Base-by-base conservation (phyloP, 805 yeast species). In the Kodamaea kaohsiungensis region DNA sequence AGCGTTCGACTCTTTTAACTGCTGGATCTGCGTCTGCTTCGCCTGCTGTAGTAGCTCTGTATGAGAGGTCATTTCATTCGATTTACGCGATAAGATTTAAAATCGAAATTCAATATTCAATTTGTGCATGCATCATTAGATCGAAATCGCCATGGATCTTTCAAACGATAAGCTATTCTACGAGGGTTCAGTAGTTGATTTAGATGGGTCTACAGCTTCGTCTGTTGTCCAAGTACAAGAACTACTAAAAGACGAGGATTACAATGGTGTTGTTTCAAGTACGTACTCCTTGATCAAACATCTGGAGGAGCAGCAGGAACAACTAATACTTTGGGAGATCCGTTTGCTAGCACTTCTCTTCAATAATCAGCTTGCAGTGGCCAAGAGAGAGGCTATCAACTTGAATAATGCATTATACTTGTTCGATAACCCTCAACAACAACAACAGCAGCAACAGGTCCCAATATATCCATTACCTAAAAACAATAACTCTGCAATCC, bases 361-460 rank as follows among this genome's bases (percentile, higher is more conserved):
- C 61, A 65, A 62, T 51, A 61, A 67, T 50, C 68, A 67, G 46
- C 60, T 72, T 13, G 53, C 56, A 2, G 48, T 52, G 6, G 79
- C 79, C 4, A 71, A 68, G 54, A 58, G 61, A 19, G 80, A 76
- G 55, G 78, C 77, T 3, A 62, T 71, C 43, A 65, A 63, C 48
- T 56, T 76, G 48, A 75, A 73, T 55, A 72, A 74, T 53, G 62
- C 67, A 8, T 60, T 75, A 27, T 75, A 71, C 55, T 50, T 65
- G 39, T 54, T 57, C 18, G 80, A 75, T 53, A 50, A 46, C 17
- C 45, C 54, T 9, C 46, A 51, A 4, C 51, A 40, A 25, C 16
- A 51, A 12, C 30, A 54, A 30, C 50, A 52, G 9, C 47, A 57
- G 25, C 62, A 65, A n/a, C 63, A 65, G 16, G 13, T 33, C 19